Percentiles rank a stretch among this genome's conserved stretches.
Evolutionary conservation across 78 protist species (phyloP).

Genomic region (Emiliania huxleyi): DNA sequence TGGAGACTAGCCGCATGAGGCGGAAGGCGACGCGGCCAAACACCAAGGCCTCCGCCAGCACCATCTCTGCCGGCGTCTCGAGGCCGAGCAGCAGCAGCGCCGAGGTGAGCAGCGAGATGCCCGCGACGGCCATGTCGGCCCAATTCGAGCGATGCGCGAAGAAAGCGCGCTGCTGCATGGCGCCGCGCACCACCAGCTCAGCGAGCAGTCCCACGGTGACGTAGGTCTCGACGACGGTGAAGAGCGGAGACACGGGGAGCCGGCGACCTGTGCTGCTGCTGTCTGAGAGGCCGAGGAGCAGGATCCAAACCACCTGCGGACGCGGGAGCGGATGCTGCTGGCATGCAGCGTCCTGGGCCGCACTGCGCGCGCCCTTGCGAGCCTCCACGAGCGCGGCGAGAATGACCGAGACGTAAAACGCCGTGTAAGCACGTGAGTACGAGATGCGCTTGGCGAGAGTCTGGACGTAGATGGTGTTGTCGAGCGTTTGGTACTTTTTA

Average conservation of each 20-base stretch:
- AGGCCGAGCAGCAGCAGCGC: not conserved
- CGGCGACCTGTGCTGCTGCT: not conserved
- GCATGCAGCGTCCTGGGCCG: not conserved
- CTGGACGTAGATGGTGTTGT: too few relatives aligned
- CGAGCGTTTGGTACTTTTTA: too few relatives aligned
- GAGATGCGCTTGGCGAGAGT: not conserved
- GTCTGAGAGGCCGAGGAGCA: too few relatives aligned
- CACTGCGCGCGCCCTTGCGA: too few relatives aligned
- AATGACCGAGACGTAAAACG: not conserved
- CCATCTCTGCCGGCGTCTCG: not conserved
- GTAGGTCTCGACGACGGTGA: not conserved
- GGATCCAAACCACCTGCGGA: not conserved
- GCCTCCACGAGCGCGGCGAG: not conserved
- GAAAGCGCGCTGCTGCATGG: not conserved
- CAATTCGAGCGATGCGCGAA: not conserved
- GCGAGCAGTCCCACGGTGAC: not conserved
- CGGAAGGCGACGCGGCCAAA: not conserved
- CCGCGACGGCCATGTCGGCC: not conserved
- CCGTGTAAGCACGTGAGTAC: not conserved
- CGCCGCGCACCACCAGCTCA: not conserved
- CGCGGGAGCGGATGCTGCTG: not conserved
- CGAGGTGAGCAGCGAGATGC: not conserved
- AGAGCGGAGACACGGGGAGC: not conserved
- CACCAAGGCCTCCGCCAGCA: not conserved
- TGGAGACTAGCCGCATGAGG: not conserved